Conservation (phyloP, 768 basidiomycete species). For the Gyrodon lividus region DNA sequence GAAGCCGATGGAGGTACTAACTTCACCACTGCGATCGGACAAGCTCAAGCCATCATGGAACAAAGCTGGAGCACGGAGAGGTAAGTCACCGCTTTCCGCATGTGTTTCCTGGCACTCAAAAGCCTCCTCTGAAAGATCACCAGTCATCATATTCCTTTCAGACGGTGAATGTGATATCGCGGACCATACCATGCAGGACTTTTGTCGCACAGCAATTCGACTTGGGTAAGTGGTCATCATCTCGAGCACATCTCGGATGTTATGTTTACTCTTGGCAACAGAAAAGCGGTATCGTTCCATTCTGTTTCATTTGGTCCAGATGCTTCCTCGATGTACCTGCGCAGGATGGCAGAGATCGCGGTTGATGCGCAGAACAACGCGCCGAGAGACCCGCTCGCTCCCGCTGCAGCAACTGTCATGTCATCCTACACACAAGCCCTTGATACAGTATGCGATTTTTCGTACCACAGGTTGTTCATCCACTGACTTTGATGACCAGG, state of each 20-base stretch:
- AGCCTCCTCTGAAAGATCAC: conserved; percentile 8
- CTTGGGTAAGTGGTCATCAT: conserved; percentile 39
- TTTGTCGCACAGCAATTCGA: conserved; percentile 42
- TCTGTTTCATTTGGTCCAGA: conserved; percentile 53
- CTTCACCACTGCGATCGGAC: conserved; percentile 40
- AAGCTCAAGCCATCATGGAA: conserved; percentile 40
- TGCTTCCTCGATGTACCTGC: conserved; percentile 27
- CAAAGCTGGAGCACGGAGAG: conserved; percentile 50
- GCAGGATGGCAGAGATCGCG: conserved; percentile 54
- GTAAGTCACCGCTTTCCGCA: conserved; percentile 22
- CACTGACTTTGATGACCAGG: conserved; percentile 28
- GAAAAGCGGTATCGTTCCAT: conserved; percentile 58
- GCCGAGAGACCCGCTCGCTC: conserved; percentile 39
- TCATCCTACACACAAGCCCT: conserved; percentile 53
- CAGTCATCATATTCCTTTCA: conserved; percentile 38
- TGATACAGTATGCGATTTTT: conserved; percentile 42
- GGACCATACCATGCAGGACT: conserved; percentile 38
- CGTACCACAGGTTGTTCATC: too few species aligned
- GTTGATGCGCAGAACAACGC: conserved; percentile 44
- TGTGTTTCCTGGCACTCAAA: background rate
- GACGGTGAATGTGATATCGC: conserved; percentile 38
- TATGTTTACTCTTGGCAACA: conserved; percentile 16
- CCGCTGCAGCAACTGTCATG: conserved; percentile 30
- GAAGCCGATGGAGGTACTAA: conserved; percentile 40
- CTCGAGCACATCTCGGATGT: background rate